Percentiles rank a stretch among this genome's conserved stretches.
Evolutionary conservation across 2,329 filamentous ascomycete species (phyloP).

Genomic region (Dryadomyces quercus-mongolicae): DNA sequence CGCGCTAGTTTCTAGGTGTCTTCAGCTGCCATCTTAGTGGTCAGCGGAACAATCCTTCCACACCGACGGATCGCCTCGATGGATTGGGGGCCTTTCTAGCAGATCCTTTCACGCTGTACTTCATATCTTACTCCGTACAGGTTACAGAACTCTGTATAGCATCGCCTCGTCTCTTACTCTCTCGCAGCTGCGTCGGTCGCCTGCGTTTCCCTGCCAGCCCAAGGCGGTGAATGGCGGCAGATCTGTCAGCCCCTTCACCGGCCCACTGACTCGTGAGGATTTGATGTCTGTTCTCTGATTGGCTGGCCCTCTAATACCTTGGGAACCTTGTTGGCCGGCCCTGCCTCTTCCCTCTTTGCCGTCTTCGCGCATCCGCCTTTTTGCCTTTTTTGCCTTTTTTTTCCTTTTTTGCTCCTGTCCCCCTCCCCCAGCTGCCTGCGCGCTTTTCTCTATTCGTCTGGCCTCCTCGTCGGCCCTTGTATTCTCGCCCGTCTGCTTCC

Average conservation of each 20-base stretch:
- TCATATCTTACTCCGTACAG: no score
- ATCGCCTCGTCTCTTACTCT: no score
- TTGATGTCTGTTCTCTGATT: background rate
- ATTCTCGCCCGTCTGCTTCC: background rate
- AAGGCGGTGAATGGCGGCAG: background rate
- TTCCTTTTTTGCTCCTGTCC: background rate
- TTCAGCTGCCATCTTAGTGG: no score
- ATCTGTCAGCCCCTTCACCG: background rate
- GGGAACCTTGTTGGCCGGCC: background rate
- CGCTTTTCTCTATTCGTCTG: background rate
- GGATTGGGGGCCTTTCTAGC: no score
- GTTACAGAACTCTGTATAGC: no score
- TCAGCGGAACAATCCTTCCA: no score
- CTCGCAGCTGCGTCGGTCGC: no score
- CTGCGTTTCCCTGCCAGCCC: background rate
- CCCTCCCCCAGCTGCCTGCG: background rate
- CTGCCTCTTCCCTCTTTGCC: background rate
- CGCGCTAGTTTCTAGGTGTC: background rate
- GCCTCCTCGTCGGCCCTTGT: background rate
- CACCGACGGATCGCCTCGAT: no score
- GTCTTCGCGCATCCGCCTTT: background rate
- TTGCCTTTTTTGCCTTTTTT: background rate
- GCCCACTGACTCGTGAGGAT: background rate
- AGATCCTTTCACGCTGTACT: no score
- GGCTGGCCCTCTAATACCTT: background rate